These are phyloP conservation scores for Penicillium paradoxum DNA, from an alignment of 495 filamentous ascomycete species.

Conservation along the genomic window DNA sequence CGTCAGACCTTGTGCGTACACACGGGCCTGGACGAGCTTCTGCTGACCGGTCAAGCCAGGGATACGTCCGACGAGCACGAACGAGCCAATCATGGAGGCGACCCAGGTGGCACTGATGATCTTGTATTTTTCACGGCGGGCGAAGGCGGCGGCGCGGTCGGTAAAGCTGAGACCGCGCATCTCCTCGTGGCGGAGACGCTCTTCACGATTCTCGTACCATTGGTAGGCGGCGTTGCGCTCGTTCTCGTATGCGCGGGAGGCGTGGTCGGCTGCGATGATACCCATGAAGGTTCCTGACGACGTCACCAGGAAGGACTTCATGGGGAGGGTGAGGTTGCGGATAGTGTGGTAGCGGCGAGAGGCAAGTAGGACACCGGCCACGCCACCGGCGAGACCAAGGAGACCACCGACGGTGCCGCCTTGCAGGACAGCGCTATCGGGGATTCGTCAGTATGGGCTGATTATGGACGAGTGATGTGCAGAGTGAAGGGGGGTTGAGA, in stretches of 20 bases:
- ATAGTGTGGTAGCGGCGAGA: slow-evolving; percentile 64
- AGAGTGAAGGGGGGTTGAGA: not conserved
- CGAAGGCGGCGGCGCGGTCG: slow-evolving; percentile 54
- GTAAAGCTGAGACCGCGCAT: slow-evolving; percentile 47
- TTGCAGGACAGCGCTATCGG: slow-evolving; percentile 60
- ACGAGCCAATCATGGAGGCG: slow-evolving; percentile 69
- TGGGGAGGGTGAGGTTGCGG: slow-evolving; percentile 74
- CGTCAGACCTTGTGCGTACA: slow-evolving; percentile 96
- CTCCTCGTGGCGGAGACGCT: slow-evolving; percentile 46
- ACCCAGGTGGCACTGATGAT: slow-evolving; percentile 86
- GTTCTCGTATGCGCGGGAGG: slow-evolving; percentile 68
- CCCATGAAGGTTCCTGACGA: slow-evolving; percentile 75
- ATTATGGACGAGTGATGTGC: not conserved
- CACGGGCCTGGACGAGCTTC: slow-evolving; percentile 95
- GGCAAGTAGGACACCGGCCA: slow-evolving; percentile 58
- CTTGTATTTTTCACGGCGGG: slow-evolving; percentile 77
- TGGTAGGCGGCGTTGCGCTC: slow-evolving; percentile 56
- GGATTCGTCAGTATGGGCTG: slow-evolving; percentile 20
- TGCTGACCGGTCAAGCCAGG: slow-evolving; percentile 69
- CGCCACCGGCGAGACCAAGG: slow-evolving; percentile 59
- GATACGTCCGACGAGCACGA: slow-evolving; percentile 74
- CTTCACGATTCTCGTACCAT: slow-evolving; percentile 60
- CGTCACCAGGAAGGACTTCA: slow-evolving; percentile 86
- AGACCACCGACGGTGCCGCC: slow-evolving; percentile 70
- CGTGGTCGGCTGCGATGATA: slow-evolving; percentile 81